Evolutionary conservation across 768 basidiomycete genomes (phyloP).

Genomic region (Udeniomyces megalosporus): DNA sequence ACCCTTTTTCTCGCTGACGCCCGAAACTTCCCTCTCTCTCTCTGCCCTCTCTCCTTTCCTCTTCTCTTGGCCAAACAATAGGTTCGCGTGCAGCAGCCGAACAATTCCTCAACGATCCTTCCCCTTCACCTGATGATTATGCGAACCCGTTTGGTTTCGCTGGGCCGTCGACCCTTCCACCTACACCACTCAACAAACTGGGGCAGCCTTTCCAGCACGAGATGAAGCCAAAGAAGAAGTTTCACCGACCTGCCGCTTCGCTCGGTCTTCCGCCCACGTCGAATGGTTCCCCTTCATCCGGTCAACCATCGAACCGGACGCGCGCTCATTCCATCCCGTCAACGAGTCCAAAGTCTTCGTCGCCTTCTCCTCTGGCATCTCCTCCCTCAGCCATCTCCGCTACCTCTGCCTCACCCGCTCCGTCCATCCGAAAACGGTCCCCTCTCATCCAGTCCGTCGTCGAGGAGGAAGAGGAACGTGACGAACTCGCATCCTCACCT

Average conservation of each 20-base stretch:
- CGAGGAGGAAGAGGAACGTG: constrained; percentile 15
- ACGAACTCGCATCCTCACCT: neutral
- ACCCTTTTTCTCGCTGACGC: no score
- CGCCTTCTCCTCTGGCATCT: neutral
- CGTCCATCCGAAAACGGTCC: constrained; percentile 1
- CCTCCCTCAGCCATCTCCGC: neutral
- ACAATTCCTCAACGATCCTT: neutral
- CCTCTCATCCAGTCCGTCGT: constrained; percentile 15
- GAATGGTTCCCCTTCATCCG: no score
- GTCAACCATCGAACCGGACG: no score
- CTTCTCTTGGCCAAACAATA: neutral
- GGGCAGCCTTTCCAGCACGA: neutral
- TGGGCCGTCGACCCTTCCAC: constrained; percentile 5
- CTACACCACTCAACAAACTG: neutral
- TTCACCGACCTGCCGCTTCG: neutral
- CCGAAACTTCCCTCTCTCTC: neutral
- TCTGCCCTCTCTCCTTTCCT: neutral
- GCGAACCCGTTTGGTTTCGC: constrained; percentile 12
- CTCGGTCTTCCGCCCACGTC: neutral
- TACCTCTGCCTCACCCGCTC: neutral
- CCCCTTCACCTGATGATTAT: neutral
- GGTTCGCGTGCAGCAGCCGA: constrained; percentile 9
- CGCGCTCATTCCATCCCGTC: neutral
- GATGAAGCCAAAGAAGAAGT: neutral
- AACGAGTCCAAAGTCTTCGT: neutral